These are phyloP conservation scores for Penicillium maclennaniae DNA, from an alignment of 495 filamentous ascomycete species.

Conservation along the genomic window DNA sequence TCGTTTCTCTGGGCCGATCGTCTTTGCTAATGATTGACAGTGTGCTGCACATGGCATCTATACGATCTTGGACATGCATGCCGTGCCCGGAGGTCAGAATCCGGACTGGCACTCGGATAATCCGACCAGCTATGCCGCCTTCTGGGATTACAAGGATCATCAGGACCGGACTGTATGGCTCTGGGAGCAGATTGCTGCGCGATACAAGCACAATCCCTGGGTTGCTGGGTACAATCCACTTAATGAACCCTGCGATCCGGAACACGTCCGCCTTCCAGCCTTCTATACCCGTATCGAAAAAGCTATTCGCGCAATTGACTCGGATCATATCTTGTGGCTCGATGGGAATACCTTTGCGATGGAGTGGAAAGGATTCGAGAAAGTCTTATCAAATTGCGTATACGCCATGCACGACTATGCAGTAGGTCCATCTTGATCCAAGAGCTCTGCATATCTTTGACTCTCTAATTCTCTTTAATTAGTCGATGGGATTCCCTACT, in stretches of 20 bases:
- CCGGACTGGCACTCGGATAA: slow-evolving; percentile 63
- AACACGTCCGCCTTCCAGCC: slow-evolving; percentile 49
- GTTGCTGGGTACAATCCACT: slow-evolving; percentile 65
- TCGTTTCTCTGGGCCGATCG: no score
- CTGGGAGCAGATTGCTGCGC: slow-evolving; percentile 56
- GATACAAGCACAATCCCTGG: slow-evolving; percentile 52
- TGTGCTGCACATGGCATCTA: slow-evolving; percentile 57
- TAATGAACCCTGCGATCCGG: slow-evolving; percentile 61
- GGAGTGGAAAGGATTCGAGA: slow-evolving; percentile 45
- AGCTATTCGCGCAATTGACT: slow-evolving; percentile 55
- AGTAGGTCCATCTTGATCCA: slow-evolving; percentile 10
- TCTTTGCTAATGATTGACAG: slow-evolving; percentile 1
- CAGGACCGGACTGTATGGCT: slow-evolving; percentile 59
- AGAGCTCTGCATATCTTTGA: background rate
- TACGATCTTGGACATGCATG: slow-evolving; percentile 61
- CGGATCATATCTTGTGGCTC: slow-evolving; percentile 59
- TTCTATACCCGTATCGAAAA: slow-evolving; percentile 58
- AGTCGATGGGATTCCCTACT: slow-evolving; percentile 54
- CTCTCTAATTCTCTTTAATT: background rate
- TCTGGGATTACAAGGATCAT: slow-evolving; percentile 62
- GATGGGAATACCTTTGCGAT: slow-evolving; percentile 66
- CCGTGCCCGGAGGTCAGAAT: slow-evolving; percentile 62
- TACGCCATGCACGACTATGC: slow-evolving; percentile 63
- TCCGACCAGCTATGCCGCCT: slow-evolving; percentile 49
- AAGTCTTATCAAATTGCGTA: slow-evolving; percentile 52